These are phyloP conservation scores for Zanthoxylum bungeanum DNA, from an alignment of 345 rosid species.

Conservation along the genomic window DNA sequence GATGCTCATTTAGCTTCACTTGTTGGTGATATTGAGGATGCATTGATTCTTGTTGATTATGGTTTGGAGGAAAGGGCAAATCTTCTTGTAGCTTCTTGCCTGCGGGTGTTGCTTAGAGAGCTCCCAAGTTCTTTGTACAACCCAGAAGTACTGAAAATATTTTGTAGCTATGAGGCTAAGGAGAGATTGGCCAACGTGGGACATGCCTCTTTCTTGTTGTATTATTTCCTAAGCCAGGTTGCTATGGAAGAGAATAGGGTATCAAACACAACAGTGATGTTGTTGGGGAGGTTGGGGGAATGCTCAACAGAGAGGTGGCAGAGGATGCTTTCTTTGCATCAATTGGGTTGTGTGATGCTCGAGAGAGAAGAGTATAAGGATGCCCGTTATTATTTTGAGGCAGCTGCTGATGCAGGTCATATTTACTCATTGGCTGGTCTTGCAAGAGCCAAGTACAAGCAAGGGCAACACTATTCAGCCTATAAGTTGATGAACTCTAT, in stretches of 20 bases:
- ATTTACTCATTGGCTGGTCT: conserved; percentile 79
- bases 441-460: conserved; percentile 73
- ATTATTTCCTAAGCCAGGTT: conserved; percentile 80
- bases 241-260: conserved; percentile 61
- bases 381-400: conserved; percentile 60
- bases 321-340: conserved; percentile 74
- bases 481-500: conserved; percentile 61
- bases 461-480: conserved; percentile 68
- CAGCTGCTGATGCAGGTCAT: conserved; percentile 73
- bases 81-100: conserved; percentile 82
- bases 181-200: conserved; percentile 57
- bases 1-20: conserved; percentile 73
- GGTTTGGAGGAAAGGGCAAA: conserved; percentile 70
- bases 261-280: conserved; percentile 41
- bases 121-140: conserved; percentile 56
- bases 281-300: conserved; percentile 64
- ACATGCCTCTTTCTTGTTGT: conserved; percentile 65
- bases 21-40: conserved; percentile 50
- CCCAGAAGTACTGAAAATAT: conserved; percentile 48
- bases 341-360: conserved; percentile 69
- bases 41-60: conserved; percentile 61
- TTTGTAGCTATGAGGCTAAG: conserved; percentile 57
- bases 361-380: conserved; percentile 57
- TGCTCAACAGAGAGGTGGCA: conserved; percentile 70
- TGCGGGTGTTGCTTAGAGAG: conserved; percentile 74